Base-by-base conservation (phyloP, 192 early-diverging fungal species). In the Backusella psychrophila region DNA sequence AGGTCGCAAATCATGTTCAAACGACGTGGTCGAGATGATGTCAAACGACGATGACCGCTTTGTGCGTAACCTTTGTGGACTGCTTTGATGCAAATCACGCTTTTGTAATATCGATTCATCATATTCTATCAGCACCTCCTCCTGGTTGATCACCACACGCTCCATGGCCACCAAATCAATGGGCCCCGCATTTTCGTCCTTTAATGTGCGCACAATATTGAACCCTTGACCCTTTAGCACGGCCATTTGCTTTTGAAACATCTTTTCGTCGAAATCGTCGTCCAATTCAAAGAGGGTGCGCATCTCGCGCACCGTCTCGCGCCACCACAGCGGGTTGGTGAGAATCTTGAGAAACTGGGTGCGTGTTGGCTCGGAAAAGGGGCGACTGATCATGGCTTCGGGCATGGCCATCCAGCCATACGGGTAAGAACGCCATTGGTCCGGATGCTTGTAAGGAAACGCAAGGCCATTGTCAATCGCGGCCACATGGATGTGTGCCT, bases 401-500 rank as follows among this genome's bases (percentile, higher is more conserved):
- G 94, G 92, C 29, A 97, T 86, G 71, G 82, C 89, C 12, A 91
- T 80, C 96, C 96, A 97, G n/a, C 93, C 96, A 83, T 92, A 96
- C 9, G 96, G 96, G 73, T 96, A 97, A 0, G 93, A 94, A 6
- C 96, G 82, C 90, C 91, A 94, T 56, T 89, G 83, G 78, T 97
- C 94, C 0, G 96, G 96, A 74, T 97, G 96, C 69, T 97, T 96
- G 81, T 89, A 94, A 0, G 96, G 96, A 73, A 97, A 97, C 3
- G 96, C 94, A n/a, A 97, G 86, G 11, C 96, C 96, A 77, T 97
- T 96, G 79, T 97, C 96, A 75, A 97, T 97, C 52, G 94, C 95
- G 0, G 94, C 94, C 6, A 97, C 86, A 59, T 93, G 91, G 15
- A 96, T 79, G 74, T 90, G 91, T 6, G 82, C 49, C n/a, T 63